Evolutionary conservation across 192 early-diverging fungal species (phyloP).

Genomic region (Coemansia sp.): DNA sequence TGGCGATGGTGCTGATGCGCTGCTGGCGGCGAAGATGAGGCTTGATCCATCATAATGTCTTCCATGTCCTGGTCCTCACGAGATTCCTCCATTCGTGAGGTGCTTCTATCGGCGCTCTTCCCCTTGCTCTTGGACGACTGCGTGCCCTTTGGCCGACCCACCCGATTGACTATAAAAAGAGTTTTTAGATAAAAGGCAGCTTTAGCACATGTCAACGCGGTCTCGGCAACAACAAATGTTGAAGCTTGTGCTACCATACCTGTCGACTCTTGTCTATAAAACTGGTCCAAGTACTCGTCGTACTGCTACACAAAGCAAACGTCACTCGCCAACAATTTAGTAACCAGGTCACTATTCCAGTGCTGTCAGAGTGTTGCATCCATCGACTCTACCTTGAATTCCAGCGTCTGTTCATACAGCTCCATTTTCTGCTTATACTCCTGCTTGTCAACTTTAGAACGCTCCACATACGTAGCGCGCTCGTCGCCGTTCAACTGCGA

Average conservation of each 20-base stretch:
- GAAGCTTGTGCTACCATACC: conserved; percentile 16
- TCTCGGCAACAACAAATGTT: neutral
- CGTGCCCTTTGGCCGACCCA: conserved; percentile 50
- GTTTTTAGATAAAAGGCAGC: neutral
- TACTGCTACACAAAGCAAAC: conserved; percentile 32
- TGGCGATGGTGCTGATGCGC: neutral
- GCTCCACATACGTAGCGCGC: conserved; percentile 30
- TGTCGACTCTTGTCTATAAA: conserved; percentile 47
- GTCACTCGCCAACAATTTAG: neutral
- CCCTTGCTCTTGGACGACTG: conserved; percentile 27
- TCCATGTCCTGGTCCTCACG: neutral
- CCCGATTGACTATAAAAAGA: conserved; percentile 43
- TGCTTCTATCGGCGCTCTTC: conserved; percentile 6
- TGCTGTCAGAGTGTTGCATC: neutral
- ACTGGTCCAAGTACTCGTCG: conserved; percentile 43
- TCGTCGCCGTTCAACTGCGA: conserved; percentile 28
- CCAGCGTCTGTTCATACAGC: conserved; percentile 32
- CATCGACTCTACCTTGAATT: conserved; percentile 30
- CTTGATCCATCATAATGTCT: conserved; percentile 1
- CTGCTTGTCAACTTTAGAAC: conserved; percentile 36
- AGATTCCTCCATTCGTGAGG: neutral
- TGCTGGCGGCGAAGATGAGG: conserved; percentile 7
- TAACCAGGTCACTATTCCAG: neutral
- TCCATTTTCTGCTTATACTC: conserved; percentile 41
- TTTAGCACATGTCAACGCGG: neutral